These are phyloP conservation scores for Drechslerella coelobrocha DNA, from an alignment of 2,329 filamentous ascomycete species.

Conservation along the genomic window DNA sequence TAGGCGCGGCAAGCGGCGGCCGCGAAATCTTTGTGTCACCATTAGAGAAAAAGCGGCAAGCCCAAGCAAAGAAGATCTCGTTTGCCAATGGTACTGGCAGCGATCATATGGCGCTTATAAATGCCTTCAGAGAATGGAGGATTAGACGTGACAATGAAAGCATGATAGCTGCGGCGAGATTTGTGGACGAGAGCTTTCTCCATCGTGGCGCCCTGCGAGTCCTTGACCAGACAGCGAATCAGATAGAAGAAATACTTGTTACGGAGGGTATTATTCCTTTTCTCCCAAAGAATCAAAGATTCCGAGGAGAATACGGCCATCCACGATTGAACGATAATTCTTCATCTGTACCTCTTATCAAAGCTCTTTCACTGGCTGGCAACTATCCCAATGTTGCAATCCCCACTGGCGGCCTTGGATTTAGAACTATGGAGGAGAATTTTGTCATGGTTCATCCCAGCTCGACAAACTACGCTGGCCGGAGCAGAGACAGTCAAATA, in stretches of 20 bases:
- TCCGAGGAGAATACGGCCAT: slow-evolving; percentile 55
- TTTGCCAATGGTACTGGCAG: slow-evolving; percentile 59
- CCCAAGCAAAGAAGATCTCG: slow-evolving; percentile 53
- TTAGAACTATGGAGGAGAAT: slow-evolving; percentile 54
- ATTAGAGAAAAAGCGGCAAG: slow-evolving; percentile 53
- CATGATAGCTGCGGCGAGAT: slow-evolving; percentile 54
- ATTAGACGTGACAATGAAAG: slow-evolving; percentile 56
- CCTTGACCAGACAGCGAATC: slow-evolving; percentile 57
- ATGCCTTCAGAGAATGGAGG: slow-evolving; percentile 60
- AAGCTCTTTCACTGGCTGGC: slow-evolving; percentile 61
- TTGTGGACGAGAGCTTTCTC: slow-evolving; percentile 56
- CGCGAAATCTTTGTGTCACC: slow-evolving; percentile 57
- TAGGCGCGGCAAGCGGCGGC: slow-evolving; percentile 58
- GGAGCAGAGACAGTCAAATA: slow-evolving; percentile 27
- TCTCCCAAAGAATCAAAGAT: slow-evolving; percentile 40
- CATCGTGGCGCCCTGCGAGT: slow-evolving; percentile 57
- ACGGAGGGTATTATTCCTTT: slow-evolving; percentile 57
- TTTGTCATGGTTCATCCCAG: slow-evolving; percentile 55
- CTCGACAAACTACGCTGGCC: slow-evolving; percentile 53
- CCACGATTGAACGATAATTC: slow-evolving; percentile 61
- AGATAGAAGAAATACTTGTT: slow-evolving; percentile 59
- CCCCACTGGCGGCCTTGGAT: slow-evolving; percentile 51
- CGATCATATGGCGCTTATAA: slow-evolving; percentile 61
- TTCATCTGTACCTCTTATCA: slow-evolving; percentile 60
- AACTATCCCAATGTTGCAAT: slow-evolving; percentile 61